These are phyloP conservation scores for Podospora pseudopauciseta DNA, from an alignment of 495 filamentous ascomycete species.

Conservation along the genomic window DNA sequence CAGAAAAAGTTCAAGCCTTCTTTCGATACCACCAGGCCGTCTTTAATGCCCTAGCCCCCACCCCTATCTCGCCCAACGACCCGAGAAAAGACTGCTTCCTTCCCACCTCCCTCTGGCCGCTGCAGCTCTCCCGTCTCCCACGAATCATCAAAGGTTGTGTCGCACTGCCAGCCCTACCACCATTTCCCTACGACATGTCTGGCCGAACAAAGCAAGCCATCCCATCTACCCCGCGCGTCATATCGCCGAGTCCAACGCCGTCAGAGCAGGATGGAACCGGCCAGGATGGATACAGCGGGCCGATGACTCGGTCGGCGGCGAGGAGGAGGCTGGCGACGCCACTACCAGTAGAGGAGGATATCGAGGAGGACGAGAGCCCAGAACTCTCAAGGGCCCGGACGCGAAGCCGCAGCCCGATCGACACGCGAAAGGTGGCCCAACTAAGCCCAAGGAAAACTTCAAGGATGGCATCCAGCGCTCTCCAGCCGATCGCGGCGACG, in stretches of 20 bases:
- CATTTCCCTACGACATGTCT: conserved; percentile 43
- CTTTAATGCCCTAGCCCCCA: conserved; percentile 18
- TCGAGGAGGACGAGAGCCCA: conserved; percentile 32
- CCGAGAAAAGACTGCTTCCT: conserved; percentile 48
- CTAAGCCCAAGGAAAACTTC: conserved; percentile 38
- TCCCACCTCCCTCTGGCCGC: conserved; percentile 42
- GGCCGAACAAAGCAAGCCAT: conserved; percentile 21
- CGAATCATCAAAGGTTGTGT: conserved; percentile 53
- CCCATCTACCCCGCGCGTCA: conserved; percentile 48
- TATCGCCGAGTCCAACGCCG: conserved; percentile 63
- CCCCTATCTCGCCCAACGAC: conserved; percentile 29
- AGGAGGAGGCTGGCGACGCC: conserved; percentile 46
- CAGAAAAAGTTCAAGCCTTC: conserved; percentile 29
- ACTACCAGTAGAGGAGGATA: conserved; percentile 23
- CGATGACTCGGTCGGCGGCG: conserved; percentile 61
- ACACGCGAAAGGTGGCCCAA: conserved; percentile 46
- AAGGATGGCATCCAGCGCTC: conserved; percentile 17
- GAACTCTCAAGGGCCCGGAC: conserved; percentile 45
- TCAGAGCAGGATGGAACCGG: conserved; percentile 49
- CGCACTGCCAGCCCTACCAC: conserved; percentile 43
- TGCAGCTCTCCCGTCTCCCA: conserved; percentile 41
- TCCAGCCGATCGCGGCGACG: conserved; percentile 3
- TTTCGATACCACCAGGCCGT: conserved; percentile 19
- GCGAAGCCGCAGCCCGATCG: conserved; percentile 50
- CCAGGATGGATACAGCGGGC: conserved; percentile 54